Percentiles rank a stretch among this genome's conserved stretches.
Evolutionary conservation across 768 basidiomycete species (phyloP).

Genomic region (Mycena polygramma): DNA sequence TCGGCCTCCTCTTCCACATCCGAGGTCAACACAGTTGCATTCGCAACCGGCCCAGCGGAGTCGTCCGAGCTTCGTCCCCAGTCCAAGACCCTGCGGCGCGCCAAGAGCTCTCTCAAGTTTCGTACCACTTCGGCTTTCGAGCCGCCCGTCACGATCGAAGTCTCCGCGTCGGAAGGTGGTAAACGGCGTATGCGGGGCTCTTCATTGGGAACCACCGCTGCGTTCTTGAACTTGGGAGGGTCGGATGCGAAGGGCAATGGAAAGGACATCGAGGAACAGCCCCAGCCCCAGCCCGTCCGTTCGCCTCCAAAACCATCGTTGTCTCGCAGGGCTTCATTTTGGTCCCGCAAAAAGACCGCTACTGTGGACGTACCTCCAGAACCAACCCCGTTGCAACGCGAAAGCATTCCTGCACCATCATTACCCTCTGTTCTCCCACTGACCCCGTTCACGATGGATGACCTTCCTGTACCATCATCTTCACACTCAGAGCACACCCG

Average conservation of each 20-base stretch:
- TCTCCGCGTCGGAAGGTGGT: slow-evolving; percentile 31
- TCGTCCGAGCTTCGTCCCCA: slow-evolving; percentile 35
- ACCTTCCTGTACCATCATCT: slow-evolving; percentile 36
- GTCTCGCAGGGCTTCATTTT: slow-evolving; percentile 75
- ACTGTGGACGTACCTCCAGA: slow-evolving; percentile 42
- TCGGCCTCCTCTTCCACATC: slow-evolving; percentile 57
- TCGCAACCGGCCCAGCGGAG: slow-evolving; percentile 45
- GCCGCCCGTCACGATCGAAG: slow-evolving; percentile 26
- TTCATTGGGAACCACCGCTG: slow-evolving; percentile 64
- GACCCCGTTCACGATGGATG: slow-evolving; percentile 52
- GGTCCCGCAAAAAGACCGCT: slow-evolving; percentile 65
- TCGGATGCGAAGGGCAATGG: slow-evolving; percentile 61
- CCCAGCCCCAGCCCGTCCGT: slow-evolving; percentile 30
- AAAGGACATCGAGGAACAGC: slow-evolving; percentile 51
- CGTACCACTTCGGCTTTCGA: slow-evolving; percentile 43
- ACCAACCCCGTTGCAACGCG: slow-evolving; percentile 43
- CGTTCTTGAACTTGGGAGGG: slow-evolving; percentile 51
- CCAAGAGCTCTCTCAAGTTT: slow-evolving; percentile 66
- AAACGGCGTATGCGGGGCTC: slow-evolving; percentile 63
- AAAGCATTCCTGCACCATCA: slow-evolving; percentile 45
- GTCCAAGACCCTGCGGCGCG: slow-evolving; percentile 55
- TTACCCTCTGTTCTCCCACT: slow-evolving; percentile 54
- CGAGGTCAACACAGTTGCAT: slow-evolving; percentile 65
- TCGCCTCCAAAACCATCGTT: slow-evolving; percentile 55
- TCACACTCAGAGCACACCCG: slow-evolving; percentile 43